Percentiles rank a stretch among this genome's conserved stretches.
phyloP scores from a whole-genome alignment of 805 yeast genomes.

The Pichia occidentalis region DNA sequence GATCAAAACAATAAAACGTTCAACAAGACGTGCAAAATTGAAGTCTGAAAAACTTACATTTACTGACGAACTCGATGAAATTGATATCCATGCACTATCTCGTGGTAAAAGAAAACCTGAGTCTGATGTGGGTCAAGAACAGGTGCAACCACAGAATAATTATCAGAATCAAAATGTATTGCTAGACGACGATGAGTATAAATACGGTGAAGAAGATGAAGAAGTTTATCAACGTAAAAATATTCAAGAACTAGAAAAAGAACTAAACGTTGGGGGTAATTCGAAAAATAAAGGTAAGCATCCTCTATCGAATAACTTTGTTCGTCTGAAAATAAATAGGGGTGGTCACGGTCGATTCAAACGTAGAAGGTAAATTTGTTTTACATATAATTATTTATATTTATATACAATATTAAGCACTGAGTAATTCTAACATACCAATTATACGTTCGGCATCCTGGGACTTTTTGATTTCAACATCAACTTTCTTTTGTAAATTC shows the following conservation, averaged over 20 bases:
- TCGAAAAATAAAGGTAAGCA: constrained; percentile 18
- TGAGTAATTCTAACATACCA: constrained; percentile 88
- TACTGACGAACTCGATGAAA: constrained; percentile 30
- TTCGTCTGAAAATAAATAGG: constrained; percentile 29
- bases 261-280: constrained; percentile 16
- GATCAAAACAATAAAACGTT: constrained; percentile 43
- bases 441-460: constrained; percentile 83
- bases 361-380: constrained; percentile 16
- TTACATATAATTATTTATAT: constrained; percentile 1
- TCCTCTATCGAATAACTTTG: constrained; percentile 31
- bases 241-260: constrained; percentile 11
- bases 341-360: constrained; percentile 22
- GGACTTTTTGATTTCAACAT: constrained; percentile 66
- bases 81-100: constrained; percentile 37
- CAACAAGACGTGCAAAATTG: constrained; percentile 45
- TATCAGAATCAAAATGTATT: constrained; percentile 19
- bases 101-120: constrained; percentile 12
- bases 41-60: constrained; percentile 30
- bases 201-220: constrained; percentile 18
- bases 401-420: constrained; percentile 33
- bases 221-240: constrained; percentile 18
- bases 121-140: constrained; percentile 5
- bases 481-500: constrained; percentile 54
- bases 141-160: constrained; percentile 17
- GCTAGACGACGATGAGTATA: constrained; percentile 12